phyloP scores from a whole-genome alignment of 2,329 filamentous ascomycete genomes.

The Claviceps sp. region DNA sequence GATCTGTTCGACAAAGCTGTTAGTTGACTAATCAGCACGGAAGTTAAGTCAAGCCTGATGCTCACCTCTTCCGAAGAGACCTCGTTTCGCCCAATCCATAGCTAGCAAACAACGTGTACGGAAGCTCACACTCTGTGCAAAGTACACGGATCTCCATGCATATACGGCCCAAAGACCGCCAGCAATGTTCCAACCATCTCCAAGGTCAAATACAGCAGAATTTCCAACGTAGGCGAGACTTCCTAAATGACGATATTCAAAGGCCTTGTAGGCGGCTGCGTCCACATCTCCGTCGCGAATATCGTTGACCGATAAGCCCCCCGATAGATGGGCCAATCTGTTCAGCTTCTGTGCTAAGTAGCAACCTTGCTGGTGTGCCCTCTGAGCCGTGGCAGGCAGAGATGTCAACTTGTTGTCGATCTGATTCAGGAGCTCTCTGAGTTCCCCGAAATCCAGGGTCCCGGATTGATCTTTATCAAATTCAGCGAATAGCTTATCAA shows the following conservation, averaged over 20 bases:
- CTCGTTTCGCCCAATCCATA: slow-evolving; percentile 98
- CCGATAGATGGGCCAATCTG: slow-evolving; percentile 65
- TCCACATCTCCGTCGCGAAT: slow-evolving; percentile 83
- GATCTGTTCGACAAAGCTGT: slow-evolving; percentile 21
- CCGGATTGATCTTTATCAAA: slow-evolving; percentile 92
- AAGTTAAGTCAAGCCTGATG: slow-evolving; percentile 8
- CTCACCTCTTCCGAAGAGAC: slow-evolving; percentile 88
- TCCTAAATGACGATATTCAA: slow-evolving; percentile 86
- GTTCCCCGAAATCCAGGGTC: slow-evolving; percentile 85
- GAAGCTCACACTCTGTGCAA: slow-evolving; percentile 91
- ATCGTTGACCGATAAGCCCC: slow-evolving; percentile 65
- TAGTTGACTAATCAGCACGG: not conserved
- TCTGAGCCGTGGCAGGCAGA: slow-evolving; percentile 86
- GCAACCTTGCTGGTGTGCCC: slow-evolving; percentile 87
- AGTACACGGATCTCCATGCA: slow-evolving; percentile 91
- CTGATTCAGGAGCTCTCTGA: slow-evolving; percentile 74
- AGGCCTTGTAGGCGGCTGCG: slow-evolving; percentile 83
- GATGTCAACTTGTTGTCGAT: slow-evolving; percentile 94
- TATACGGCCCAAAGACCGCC: slow-evolving; percentile 90
- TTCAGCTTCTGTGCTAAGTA: slow-evolving; percentile 93
- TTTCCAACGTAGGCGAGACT: slow-evolving; percentile 93
- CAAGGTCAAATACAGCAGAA: slow-evolving; percentile 85
- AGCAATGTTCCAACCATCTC: slow-evolving; percentile 59
- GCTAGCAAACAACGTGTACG: slow-evolving; percentile 77
- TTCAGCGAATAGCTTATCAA: slow-evolving; percentile 80